Conservation (phyloP, 257 asterid genomes). For the Rehmannia glutinosa region DNA sequence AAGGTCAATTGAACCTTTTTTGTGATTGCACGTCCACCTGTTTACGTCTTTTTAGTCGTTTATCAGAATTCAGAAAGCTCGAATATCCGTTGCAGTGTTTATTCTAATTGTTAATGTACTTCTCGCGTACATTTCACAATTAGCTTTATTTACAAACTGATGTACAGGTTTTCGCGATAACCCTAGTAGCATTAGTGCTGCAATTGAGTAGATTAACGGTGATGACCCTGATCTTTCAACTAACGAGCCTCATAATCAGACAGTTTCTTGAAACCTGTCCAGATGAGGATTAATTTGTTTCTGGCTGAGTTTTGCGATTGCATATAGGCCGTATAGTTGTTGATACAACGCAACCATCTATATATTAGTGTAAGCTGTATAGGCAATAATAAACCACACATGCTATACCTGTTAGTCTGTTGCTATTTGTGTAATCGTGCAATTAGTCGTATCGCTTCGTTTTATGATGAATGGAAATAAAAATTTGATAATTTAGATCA, state of each 20-base stretch:
- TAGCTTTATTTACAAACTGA: neutral
- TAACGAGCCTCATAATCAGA: constrained; percentile 44
- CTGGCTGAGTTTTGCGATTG: neutral
- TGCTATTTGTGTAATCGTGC: neutral
- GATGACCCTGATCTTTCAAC: constrained; percentile 67
- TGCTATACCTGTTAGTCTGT: neutral
- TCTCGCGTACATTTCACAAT: neutral
- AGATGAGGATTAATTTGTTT: constrained; percentile 35
- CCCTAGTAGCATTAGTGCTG: constrained; percentile 38
- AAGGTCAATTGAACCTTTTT: neutral
- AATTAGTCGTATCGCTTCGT: too few relatives aligned
- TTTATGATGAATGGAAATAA: too few relatives aligned
- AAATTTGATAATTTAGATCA: too few relatives aligned
- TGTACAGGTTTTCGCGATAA: constrained; percentile 52
- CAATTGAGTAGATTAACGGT: constrained; percentile 46
- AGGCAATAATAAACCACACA: neutral
- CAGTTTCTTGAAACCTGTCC: constrained; percentile 64
- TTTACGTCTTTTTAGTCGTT: neutral
- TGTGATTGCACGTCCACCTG: neutral
- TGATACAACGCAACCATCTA: neutral
- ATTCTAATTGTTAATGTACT: neutral
- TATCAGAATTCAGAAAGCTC: neutral
- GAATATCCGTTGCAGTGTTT: neutral
- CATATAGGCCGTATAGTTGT: constrained; percentile 25
- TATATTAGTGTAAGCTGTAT: constrained; percentile 1